These are phyloP conservation scores for Lagenidium giganteum DNA, from an alignment of 352 stramenopile species.

Conservation along the genomic window DNA sequence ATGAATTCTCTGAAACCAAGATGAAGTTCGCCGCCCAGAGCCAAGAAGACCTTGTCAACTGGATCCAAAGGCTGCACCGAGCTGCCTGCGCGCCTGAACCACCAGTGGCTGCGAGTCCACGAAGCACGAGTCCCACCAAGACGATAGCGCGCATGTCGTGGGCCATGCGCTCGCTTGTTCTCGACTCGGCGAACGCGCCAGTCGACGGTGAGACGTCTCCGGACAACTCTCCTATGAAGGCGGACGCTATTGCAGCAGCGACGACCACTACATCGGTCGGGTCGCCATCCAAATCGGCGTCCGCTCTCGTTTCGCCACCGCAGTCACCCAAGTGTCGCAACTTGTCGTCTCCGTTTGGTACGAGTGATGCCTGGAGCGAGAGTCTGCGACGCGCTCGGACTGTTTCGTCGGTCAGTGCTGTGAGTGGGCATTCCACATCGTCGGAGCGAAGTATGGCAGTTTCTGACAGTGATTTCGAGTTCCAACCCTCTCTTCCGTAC, in stretches of 20 bases:
- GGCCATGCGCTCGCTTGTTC: constrained; percentile 72
- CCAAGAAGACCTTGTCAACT: constrained; percentile 51
- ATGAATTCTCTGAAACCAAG: constrained; percentile 67
- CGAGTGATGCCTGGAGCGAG: constrained; percentile 16
- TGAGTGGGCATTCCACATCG: constrained; percentile 16
- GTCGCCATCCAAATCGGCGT: constrained; percentile 4
- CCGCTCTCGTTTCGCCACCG: too few relatives aligned
- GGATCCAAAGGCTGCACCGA: constrained; percentile 53
- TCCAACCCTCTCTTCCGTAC: constrained; percentile 10
- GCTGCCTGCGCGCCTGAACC: constrained; percentile 40
- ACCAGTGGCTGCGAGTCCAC: constrained; percentile 28
- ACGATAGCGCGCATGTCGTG: constrained; percentile 68
- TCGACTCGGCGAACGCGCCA: constrained; percentile 24
- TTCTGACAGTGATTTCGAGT: too few relatives aligned
- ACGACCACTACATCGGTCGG: not conserved
- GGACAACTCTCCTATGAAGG: constrained; percentile 1
- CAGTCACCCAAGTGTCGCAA: not conserved
- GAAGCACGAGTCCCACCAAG: constrained; percentile 31
- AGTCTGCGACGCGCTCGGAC: constrained; percentile 9
- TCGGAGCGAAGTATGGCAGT: too few relatives aligned
- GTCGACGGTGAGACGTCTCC: not conserved
- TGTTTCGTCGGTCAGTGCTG: constrained; percentile 15
- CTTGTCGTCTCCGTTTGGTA: constrained; percentile 7
- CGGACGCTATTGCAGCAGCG: not conserved
- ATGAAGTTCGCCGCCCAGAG: constrained; percentile 71